Evolutionary conservation across 2,329 filamentous ascomycete genomes (phyloP).

Genomic region (Xylariaceae sp.): DNA sequence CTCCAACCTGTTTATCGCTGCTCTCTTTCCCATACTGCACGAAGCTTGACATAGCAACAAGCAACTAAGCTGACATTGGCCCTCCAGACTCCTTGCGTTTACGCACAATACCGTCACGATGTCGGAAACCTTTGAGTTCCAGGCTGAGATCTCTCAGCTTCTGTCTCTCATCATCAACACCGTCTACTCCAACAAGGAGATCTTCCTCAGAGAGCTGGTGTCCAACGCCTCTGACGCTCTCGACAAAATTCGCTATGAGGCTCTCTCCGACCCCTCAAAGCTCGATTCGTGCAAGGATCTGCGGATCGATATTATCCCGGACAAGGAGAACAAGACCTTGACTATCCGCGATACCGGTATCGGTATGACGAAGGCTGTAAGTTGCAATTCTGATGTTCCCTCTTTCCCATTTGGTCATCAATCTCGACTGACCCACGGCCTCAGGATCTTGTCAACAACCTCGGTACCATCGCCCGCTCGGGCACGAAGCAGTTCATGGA

Average conservation of each 20-base stretch:
- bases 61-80: constrained; percentile 2
- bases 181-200: constrained; percentile 99
- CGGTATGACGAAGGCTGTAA: constrained; percentile 99
- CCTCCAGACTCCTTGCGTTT: constrained; percentile 7
- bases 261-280: constrained; percentile 93
- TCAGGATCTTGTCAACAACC: constrained; percentile 98
- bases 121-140: constrained; percentile 99
- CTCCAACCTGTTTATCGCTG: too few relatives aligned
- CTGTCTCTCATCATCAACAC: constrained; percentile 99
- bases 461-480: constrained; percentile 97
- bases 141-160: constrained; percentile 99
- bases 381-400: too few relatives aligned
- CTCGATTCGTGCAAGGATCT: constrained; percentile 97
- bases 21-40: too few relatives aligned
- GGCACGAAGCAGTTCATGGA: constrained; percentile 99
- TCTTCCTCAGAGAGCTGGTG: constrained; percentile 96
- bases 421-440: constrained; percentile 27
- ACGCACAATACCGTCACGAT: constrained; percentile 38
- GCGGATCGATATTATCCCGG: constrained; percentile 96
- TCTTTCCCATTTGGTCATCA: too few relatives aligned
- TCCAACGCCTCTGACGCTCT: constrained; percentile 98
- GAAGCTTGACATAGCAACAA: too few relatives aligned
- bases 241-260: constrained; percentile 99
- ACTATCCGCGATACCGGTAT: constrained; percentile 98
- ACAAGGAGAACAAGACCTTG: constrained; percentile 95